Evolutionary conservation across 257 asterid species (phyloP), one percentile per base, ranked within the genome.

Genomic region (Fraxinus excelsior): DNA sequence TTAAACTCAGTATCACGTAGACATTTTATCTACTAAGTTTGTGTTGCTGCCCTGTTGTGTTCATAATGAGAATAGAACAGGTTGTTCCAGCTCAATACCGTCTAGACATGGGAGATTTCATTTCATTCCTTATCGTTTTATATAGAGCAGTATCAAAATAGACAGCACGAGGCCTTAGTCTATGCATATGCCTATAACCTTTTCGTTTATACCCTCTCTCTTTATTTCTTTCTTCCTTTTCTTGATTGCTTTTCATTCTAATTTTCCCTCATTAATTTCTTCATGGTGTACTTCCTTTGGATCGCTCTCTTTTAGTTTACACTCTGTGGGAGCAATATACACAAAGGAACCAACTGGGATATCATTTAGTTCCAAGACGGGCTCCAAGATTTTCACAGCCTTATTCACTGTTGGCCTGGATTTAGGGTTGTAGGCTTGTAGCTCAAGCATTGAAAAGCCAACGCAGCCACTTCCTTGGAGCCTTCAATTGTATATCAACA

Each of bases 401-500:
- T 81, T 74, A 74, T 69, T 80, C 97, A 94, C 92, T 34, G 71
- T 84, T 3, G 98, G 98, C 81, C 98, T 88, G 21, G 80, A 82
- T 79, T 87, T 90, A 0, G 95, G 89, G 5, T n/a, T n/a, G n/a
- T n/a, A n/a, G n/a, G n/a, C n/a, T 75, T 35, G 79, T 81, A 93
- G 78, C 87, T 85, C 53, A 91, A 67, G 82, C 98, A 94, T 26
- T 83, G 89, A 46, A 80, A 83, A 51, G 94, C 96, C 87, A 94
- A 79, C 46, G 88, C 73, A 74, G 97, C 96, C 21, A 91, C 89
- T 78, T 73, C 91, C 80, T 82, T 91, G 3, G 96, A 94, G 2
- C 97, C 97, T 80, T 85, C 85, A 0, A 56, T 58, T 19, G 97
- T 88, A 86, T 87, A 94, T 29, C 86, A 91, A 16, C 93, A 96